phyloP scores from a whole-genome alignment of 352 stramenopile genomes.

The Elongisporangium prolatum region DNA sequence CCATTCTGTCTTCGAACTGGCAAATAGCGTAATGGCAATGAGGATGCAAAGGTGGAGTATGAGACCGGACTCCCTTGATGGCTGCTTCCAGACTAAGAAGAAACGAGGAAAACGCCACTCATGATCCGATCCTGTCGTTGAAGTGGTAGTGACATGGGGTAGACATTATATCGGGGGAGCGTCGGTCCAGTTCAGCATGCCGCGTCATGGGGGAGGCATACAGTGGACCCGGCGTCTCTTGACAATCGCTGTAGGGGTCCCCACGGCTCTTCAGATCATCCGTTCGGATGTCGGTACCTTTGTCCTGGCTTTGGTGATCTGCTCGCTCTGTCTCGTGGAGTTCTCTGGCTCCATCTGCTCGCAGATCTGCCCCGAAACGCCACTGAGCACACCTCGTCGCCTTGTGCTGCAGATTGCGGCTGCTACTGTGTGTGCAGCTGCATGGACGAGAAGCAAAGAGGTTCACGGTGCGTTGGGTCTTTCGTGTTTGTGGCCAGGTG shows the following conservation, averaged over 20 bases:
- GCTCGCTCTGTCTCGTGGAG: conserved; percentile 49
- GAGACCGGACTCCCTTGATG: background rate
- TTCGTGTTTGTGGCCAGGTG: background rate
- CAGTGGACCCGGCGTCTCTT: conserved; percentile 52
- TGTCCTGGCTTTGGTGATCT: conserved; percentile 40
- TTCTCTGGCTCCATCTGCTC: conserved; percentile 46
- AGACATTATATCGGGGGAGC: background rate
- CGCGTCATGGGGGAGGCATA: conserved; percentile 17
- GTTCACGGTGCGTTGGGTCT: conserved; percentile 18
- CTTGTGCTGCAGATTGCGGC: conserved; percentile 24
- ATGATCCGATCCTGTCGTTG: background rate
- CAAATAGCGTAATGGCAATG: background rate
- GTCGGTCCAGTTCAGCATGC: background rate
- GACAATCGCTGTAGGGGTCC: conserved; percentile 56
- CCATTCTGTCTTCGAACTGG: background rate
- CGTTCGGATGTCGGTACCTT: conserved; percentile 43
- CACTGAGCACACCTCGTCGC: conserved; percentile 12
- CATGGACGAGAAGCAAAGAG: conserved; percentile 28
- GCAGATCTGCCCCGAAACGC: conserved; percentile 24
- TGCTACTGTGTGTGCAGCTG: conserved; percentile 20
- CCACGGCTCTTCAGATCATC: conserved; percentile 50
- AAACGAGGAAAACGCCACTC: background rate
- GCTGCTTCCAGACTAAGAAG: background rate
- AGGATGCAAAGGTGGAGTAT: too few relatives aligned
- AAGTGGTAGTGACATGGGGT: background rate